A percentile compares a stretch with the other conserved stretches of the same genome.
These are phyloP conservation scores for Punica granatum DNA, from an alignment of 345 rosid species.

Conservation along the genomic window DNA sequence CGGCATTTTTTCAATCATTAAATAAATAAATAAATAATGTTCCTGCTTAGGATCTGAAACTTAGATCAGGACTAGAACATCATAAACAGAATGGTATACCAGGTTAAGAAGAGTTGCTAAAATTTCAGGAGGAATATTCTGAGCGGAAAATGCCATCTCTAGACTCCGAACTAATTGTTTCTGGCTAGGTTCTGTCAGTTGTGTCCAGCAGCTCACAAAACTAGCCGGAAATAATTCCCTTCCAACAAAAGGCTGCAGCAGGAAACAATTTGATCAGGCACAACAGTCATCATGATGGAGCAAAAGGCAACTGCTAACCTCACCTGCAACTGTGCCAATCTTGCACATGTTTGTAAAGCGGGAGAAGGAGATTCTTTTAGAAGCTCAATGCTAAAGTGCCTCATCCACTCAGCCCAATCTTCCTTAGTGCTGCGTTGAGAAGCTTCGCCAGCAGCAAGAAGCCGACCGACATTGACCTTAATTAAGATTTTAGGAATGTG, in stretches of 20 bases:
- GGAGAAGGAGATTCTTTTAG: conserved; percentile 98
- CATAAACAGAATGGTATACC: conserved; percentile 33
- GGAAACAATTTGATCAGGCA: conserved; percentile 19
- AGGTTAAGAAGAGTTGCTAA: conserved; percentile 88
- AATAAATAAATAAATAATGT: background rate
- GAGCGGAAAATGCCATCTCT: conserved; percentile 99
- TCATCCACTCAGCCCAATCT: conserved; percentile 99
- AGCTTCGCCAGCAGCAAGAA: conserved; percentile 97
- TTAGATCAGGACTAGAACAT: background rate
- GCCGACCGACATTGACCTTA: conserved; percentile 82
- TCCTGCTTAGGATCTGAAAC: background rate
- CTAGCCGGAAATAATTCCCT: conserved; percentile 99
- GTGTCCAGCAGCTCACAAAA: conserved; percentile 99
- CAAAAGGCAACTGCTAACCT: conserved; percentile 7
- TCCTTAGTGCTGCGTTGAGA: conserved; percentile 98
- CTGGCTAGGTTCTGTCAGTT: conserved; percentile 80
- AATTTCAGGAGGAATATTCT: conserved; percentile 98
- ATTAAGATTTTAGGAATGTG: background rate
- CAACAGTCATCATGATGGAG: background rate
- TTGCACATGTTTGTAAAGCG: conserved; percentile 92
- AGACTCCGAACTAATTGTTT: conserved; percentile 82
- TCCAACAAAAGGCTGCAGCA: conserved; percentile 87
- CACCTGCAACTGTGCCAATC: conserved; percentile 96
- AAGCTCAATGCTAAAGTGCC: conserved; percentile 98
- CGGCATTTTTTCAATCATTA: background rate